Evolutionary conservation across 768 basidiomycete species (phyloP).

Genomic region (Lentinula aciculospora): DNA sequence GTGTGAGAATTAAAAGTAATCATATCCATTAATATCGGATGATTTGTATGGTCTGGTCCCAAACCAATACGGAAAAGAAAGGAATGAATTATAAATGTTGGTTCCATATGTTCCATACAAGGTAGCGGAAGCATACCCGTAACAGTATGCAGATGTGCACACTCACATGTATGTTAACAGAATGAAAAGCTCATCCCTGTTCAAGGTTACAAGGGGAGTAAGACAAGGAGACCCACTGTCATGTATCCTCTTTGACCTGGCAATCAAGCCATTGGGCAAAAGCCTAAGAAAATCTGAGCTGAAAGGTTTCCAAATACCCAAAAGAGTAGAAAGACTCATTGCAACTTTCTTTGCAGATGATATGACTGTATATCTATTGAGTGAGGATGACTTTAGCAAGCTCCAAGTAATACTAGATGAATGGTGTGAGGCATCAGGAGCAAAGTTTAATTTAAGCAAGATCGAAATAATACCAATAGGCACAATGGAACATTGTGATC

Average conservation of each 20-base stretch:
- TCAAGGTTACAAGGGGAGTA: conserved; percentile 18
- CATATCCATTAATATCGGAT: too few relatives aligned
- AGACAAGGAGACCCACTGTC: conserved; percentile 23
- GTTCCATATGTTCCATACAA: too few relatives aligned
- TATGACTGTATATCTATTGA: too few relatives aligned
- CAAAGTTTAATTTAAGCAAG: conserved; percentile 18
- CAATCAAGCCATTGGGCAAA: conserved; percentile 22
- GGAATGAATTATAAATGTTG: too few relatives aligned
- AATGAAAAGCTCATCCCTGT: conserved; percentile 10
- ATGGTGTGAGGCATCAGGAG: conserved; percentile 10
- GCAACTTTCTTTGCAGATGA: conserved; percentile 22
- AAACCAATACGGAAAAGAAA: too few relatives aligned
- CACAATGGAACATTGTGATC: neutral
- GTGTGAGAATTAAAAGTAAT: too few relatives aligned
- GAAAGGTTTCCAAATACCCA: conserved; percentile 13
- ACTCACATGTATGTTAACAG: conserved; percentile 16
- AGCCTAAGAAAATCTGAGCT: conserved; percentile 13
- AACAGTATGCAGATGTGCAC: conserved; percentile 19
- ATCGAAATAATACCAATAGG: conserved; percentile 18
- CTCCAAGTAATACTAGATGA: conserved; percentile 6
- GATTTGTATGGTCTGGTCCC: too few relatives aligned
- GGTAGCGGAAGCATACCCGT: conserved; percentile 17
- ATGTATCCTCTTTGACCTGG: too few relatives aligned
- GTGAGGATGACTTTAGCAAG: conserved; percentile 5
- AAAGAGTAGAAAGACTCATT: conserved; percentile 5